Evolutionary conservation across 2,329 filamentous ascomycete genomes (phyloP), one percentile per base, ranked within the genome.

Genomic region (Plectosphaerella sp.): DNA sequence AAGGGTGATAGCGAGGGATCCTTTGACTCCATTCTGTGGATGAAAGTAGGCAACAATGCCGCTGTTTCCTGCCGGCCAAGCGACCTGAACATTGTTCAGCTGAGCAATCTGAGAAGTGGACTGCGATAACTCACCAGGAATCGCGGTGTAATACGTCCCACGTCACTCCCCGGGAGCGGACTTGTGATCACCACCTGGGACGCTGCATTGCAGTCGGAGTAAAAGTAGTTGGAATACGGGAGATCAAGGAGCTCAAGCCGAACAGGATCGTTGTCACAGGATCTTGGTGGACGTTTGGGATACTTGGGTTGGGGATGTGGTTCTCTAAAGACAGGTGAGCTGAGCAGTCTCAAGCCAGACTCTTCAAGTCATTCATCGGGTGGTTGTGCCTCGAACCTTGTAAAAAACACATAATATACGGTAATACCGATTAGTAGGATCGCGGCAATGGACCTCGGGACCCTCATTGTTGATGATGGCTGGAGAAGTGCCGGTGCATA

Each of bases 11-110:
- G 69, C 72, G 1, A 87, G 68, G 2, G 72, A 74, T 2, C 80
- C 80, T 53, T 83, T 80, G 14, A 71, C 59, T 3, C 76, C 77
- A 57, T 76, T 75, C 47, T 75, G 67, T 0, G 83, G 78, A 14
- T 73, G 67, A 56, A 87, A 87, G 58, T 78, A 84, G 0, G 76
- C 69, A 5, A 75, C 76, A 24, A 79, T 70, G 1, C 84, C 84
- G 49, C 82, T 86, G 58, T 87, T 83, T 2, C 84, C 84, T 9
- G 82, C 80, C 8, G 84, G 83, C 83, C 83, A 87, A 9, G 83
- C 84, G 8, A 81, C n/a, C 50, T 58, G 12, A 7, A 65, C 11
- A 22, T 10, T 8, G 45, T 22, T 47, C 25, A 47, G 25, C 45
- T 22, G 3, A 5, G 22, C 22, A 22, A 22, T 33, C 4, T 33